These are phyloP conservation scores for Talinum fruticosum DNA, from an alignment of 148 eudicot genomes.

Conservation along the genomic window DNA sequence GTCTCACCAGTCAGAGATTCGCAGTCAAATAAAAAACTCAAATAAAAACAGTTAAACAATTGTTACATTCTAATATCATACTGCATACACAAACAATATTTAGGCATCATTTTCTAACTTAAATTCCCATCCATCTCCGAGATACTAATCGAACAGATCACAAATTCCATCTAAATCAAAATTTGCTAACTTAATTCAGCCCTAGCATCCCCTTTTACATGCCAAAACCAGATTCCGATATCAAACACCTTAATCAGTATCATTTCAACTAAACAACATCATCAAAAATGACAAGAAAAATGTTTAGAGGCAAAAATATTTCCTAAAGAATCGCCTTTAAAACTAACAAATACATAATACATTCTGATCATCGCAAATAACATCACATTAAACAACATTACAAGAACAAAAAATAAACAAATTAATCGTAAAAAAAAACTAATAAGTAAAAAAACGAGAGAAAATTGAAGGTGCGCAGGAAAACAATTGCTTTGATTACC, in stretches of 20 bases:
- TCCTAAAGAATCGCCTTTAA: background rate
- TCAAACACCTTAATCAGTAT: background rate
- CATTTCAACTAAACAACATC: background rate
- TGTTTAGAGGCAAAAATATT: too few species aligned
- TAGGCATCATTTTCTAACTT: background rate
- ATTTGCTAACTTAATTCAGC: background rate
- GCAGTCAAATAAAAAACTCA: too few species aligned
- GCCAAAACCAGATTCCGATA: background rate
- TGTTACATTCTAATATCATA: too few species aligned
- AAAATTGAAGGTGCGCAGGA: background rate
- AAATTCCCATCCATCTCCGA: background rate
- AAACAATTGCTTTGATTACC: background rate
- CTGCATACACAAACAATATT: too few species aligned
- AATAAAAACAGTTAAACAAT: too few species aligned
- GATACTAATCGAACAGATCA: background rate
- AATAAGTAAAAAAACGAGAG: too few species aligned
- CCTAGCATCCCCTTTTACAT: background rate
- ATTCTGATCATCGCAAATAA: too few species aligned
- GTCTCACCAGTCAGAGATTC: too few species aligned
- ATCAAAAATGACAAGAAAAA: background rate
- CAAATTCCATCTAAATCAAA: background rate
- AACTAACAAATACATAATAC: background rate
- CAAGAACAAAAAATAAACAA: background rate
- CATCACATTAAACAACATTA: background rate
- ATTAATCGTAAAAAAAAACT: background rate